Percentiles rank a stretch among this genome's conserved stretches.
Conservation (phyloP, 2,329 filamentous ascomycete genomes). For the Nigrospora sphaerica region DNA sequence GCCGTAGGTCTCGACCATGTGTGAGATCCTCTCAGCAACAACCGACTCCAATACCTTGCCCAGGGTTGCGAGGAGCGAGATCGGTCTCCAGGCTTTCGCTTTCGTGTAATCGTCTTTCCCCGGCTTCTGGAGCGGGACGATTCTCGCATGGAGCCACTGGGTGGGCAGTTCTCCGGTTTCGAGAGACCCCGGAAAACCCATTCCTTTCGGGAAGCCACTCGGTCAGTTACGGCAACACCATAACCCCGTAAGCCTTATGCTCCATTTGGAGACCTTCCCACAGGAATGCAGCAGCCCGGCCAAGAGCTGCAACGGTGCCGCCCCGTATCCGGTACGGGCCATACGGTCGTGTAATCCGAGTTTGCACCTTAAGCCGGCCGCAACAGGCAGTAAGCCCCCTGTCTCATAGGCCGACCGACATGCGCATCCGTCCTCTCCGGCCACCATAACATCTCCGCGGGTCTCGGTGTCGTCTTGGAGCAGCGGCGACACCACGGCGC, state of each 20-base stretch:
- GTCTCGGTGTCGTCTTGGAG: not conserved
- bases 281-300: not conserved
- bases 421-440: not conserved
- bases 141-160: no score
- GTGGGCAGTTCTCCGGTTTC: no score
- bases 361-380: not conserved
- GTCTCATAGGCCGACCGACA: not conserved
- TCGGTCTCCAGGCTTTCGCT: no score
- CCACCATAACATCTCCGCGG: slow-evolving; percentile 6
- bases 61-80: no score
- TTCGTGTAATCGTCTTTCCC: no score
- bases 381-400: not conserved
- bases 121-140: no score
- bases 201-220: not conserved
- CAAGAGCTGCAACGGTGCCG: not conserved
- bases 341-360: not conserved
- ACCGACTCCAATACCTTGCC: no score
- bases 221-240: no score
- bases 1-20: no score
- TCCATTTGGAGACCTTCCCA: not conserved
- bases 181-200: not conserved
- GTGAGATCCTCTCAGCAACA: no score
- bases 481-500: not conserved
- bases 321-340: not conserved
- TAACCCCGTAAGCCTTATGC: not conserved